phyloP scores from a whole-genome alignment of 768 basidiomycete species.

The Gloeopeniophorella convolvens region DNA sequence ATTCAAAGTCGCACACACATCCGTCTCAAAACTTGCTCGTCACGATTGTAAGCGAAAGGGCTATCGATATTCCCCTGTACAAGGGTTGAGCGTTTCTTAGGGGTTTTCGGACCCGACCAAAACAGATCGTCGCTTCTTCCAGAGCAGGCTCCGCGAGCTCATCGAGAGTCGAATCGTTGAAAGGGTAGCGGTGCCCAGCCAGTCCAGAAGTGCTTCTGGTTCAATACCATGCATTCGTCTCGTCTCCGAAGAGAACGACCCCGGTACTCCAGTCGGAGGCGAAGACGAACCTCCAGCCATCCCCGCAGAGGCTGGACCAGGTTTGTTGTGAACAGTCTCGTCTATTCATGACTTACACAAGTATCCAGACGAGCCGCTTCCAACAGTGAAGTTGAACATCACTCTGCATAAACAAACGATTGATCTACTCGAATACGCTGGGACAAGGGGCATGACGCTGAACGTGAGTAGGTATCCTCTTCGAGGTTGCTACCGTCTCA shows the following conservation, averaged over 20 bases:
- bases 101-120: conserved; percentile 71
- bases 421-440: conserved; percentile 64
- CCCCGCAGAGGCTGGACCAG: conserved; percentile 28
- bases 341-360: neutral
- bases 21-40: conserved; percentile 70
- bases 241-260: conserved; percentile 36
- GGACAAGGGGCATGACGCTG: conserved; percentile 62
- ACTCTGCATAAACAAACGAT: conserved; percentile 77
- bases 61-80: neutral
- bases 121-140: conserved; percentile 78
- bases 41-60: conserved; percentile 50
- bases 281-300: conserved; percentile 20
- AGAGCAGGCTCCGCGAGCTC: conserved; percentile 64
- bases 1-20: conserved; percentile 64
- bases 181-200: conserved; percentile 61
- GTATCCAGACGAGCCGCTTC: neutral
- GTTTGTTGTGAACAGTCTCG: conserved; percentile 23
- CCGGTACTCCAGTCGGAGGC: conserved; percentile 29
- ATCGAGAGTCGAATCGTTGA: conserved; percentile 70
- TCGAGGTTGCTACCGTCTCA: neutral
- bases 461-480: conserved; percentile 38
- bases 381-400: conserved; percentile 46
- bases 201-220: conserved; percentile 36
- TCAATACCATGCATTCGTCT: conserved; percentile 64
- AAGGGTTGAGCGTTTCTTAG: conserved; percentile 31